Percentiles rank a stretch among this genome's conserved stretches.
phyloP scores from a whole-genome alignment of 768 basidiomycete genomes.

The Pilatotrama ljubarskyi region DNA sequence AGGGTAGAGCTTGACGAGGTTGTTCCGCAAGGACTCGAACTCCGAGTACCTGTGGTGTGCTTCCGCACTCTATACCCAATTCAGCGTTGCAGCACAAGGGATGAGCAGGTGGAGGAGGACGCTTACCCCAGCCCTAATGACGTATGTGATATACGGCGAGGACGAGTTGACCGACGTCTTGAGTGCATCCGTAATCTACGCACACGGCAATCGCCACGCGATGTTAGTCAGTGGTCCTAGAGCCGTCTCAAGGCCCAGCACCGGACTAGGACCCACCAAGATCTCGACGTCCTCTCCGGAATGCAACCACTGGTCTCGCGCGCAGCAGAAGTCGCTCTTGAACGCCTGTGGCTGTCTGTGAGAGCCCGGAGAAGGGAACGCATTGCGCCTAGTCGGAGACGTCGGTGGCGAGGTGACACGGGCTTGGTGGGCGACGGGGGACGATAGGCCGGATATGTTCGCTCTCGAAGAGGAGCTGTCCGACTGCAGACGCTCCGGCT shows the following conservation, averaged over 20 bases:
- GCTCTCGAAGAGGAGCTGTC: conserved; percentile 57
- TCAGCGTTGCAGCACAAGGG: not conserved
- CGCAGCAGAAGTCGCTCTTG: conserved; percentile 81
- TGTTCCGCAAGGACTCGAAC: conserved; percentile 89
- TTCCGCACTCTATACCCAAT: conserved; percentile 60
- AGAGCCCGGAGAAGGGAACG: conserved; percentile 57
- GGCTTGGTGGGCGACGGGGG: conserved; percentile 48
- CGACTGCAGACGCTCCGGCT: conserved; percentile 34
- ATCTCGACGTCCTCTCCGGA: conserved; percentile 83
- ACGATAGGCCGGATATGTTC: conserved; percentile 60
- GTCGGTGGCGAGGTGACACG: conserved; percentile 45
- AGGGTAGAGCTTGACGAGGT: conserved; percentile 86
- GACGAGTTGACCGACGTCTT: conserved; percentile 90
- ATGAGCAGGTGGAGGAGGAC: not conserved
- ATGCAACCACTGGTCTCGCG: conserved; percentile 74
- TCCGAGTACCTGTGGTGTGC: conserved; percentile 94
- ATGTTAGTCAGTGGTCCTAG: not conserved
- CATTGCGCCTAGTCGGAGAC: conserved; percentile 43
- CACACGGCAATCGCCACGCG: not conserved
- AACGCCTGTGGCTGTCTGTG: conserved; percentile 52
- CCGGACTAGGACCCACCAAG: conserved; percentile 47
- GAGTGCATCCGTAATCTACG: conserved; percentile 89
- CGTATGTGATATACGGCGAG: conserved; percentile 92
- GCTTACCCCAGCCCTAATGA: conserved; percentile 83
- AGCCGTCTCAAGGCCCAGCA: not conserved